Evolutionary conservation across 202 grass and related monocot genomes (phyloP), one percentile per base, ranked within the genome.

Genomic region (Eragrostis tef): DNA sequence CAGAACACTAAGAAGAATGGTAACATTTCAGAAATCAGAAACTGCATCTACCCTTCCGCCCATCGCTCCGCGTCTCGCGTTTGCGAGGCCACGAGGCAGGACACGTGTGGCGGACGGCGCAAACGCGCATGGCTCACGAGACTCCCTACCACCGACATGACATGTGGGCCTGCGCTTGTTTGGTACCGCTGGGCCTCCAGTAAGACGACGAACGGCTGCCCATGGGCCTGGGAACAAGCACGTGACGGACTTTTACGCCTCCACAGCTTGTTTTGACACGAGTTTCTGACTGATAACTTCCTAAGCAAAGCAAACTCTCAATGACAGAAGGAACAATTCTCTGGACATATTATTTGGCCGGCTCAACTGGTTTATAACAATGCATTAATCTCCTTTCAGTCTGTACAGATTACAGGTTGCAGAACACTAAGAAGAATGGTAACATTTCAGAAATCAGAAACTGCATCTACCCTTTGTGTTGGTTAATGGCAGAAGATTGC

Each of bases 361-460:
- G 48, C 17, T 31, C 44, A 65, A 65, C 20, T 16, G 45, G 49
- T 78, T 20, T 39, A 39, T 39, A 39, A 39, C 44, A 65, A 42
- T 78, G 21, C 78, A 80, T 56, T 46, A 48, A 71, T 47, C 24
- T 16, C 24, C 22, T 68, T 71, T 60, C 27, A 59, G 64, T 89
- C 78, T 85, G 46, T 86, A 82, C 78, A 89, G 17, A 72, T 85
- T 89, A 41, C 58, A 86, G 5, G 58, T 62, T 62, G 10, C 58
- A 67, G 11, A 57, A 77, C 13, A 60, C 59, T 64, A 77, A n/a
- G 25, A 58, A 71, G 46, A 65, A 69, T 29, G 17, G 9, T 1
- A 88, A 42, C 52, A 56, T 74, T 51, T 62, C 61, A 67, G 42
- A 43, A 82, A 74, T 2, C 67, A 73, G 45, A 69, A 78, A 20